These are phyloP conservation scores for Metarhizium brunneum DNA, from an alignment of 2,329 filamentous ascomycete species.

Conservation along the genomic window DNA sequence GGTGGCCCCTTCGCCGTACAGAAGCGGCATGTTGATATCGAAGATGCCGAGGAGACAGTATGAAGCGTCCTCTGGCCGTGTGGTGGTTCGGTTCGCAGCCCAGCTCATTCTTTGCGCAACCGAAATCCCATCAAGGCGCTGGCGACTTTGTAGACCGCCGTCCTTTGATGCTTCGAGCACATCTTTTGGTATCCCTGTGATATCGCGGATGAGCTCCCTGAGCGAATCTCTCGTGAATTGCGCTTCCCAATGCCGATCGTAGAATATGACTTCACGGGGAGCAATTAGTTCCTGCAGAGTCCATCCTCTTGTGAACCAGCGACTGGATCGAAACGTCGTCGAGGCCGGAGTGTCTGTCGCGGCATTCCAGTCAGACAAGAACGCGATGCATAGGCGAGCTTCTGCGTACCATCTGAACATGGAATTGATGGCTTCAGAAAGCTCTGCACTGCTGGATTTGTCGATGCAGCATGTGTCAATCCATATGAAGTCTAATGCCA, in stretches of 20 bases:
- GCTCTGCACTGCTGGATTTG: conserved; percentile 3
- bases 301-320: conserved; percentile 8
- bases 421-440: not conserved
- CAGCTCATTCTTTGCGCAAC: conserved; percentile 21
- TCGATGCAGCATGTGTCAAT: conserved; percentile 13
- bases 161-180: conserved; percentile 8
- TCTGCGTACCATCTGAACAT: conserved; percentile 13
- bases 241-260: conserved; percentile 12
- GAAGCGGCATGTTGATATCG: conserved; percentile 23
- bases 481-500: conserved; percentile 11
- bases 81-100: conserved; percentile 19
- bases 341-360: conserved; percentile 1
- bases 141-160: conserved; percentile 2
- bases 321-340: conserved; percentile 3
- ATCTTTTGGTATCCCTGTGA: conserved; percentile 12
- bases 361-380: conserved; percentile 7
- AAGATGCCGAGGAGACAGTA: conserved; percentile 25
- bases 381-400: conserved; percentile 12
- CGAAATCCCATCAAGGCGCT: conserved; percentile 8
- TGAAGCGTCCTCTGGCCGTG: conserved; percentile 20
- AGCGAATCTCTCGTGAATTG: conserved; percentile 12
- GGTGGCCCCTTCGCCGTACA: conserved; percentile 11
- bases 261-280: conserved; percentile 15
- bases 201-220: conserved; percentile 11
- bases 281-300: conserved; percentile 12